Evolutionary conservation across 345 rosid species (phyloP), one percentile per base, ranked within the genome.

Genomic region (Syzygium jambos): DNA sequence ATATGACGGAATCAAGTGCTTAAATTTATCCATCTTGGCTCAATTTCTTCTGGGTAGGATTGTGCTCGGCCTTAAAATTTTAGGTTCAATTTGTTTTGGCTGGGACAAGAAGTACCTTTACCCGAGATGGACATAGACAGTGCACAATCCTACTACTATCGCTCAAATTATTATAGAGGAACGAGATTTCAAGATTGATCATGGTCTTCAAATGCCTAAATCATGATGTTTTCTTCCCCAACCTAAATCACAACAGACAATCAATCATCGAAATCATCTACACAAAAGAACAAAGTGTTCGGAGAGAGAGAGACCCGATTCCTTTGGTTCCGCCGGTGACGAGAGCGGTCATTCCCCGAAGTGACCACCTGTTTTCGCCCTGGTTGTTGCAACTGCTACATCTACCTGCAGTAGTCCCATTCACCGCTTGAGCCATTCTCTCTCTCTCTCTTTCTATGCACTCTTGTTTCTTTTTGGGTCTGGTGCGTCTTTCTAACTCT

Each of bases 311-410:
- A 27, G 61, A 93, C 94, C 93, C 93, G 11, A 91, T 89, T 88
- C 93, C 92, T 29, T 61, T 87, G 46, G 89, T 86, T 73, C 91
- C 94, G 61, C 93, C 93, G 14, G 94, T 93, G 13, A 93, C 17
- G 9, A 61, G 73, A 6, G 34, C 17, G 17, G 73, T 61, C 73
- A 12, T 61, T 61, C 73, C 73, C 73, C n/a, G 86, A 27, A 87
- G 88, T 5, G 86, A 87, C 88, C 88, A 87, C 51, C 84, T 53
- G 52, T 17, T 84, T 11, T 53, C 16, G 41, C 0, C 7, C 51
- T 65, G 1, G 10, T 9, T 4, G 17, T n/a, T 14, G 38, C 38
- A 16, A 25, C 19, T 3, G 38, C 38, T 0, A n/a, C 73, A 14
- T n/a, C 9, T 61, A 2, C 1, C 30, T 3, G 77, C 77, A 29